These are phyloP conservation scores for Ramularia collo-cygni DNA, from an alignment of 2,329 filamentous ascomycete genomes.

Conservation along the genomic window DNA sequence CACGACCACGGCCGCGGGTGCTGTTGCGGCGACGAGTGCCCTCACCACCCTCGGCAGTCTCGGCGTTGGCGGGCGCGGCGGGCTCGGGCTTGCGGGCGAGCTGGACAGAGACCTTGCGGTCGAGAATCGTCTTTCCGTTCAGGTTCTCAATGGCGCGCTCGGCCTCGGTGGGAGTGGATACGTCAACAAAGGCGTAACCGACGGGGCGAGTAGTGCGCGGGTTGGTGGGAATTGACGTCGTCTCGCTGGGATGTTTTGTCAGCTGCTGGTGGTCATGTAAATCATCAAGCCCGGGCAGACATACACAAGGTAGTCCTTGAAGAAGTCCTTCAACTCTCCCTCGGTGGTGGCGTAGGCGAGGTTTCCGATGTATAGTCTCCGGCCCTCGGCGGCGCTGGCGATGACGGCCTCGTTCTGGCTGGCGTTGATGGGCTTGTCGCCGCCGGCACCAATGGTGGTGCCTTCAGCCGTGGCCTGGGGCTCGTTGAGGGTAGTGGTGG, in stretches of 20 bases:
- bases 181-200: constrained; percentile 97
- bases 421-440: constrained; percentile 61
- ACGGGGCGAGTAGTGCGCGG: constrained; percentile 97
- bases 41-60: constrained; percentile 61
- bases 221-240: constrained; percentile 98
- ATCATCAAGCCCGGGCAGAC: no score
- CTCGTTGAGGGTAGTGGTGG: constrained; percentile 58
- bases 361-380: constrained; percentile 99
- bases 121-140: constrained; percentile 93
- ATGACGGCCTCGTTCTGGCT: constrained; percentile 84
- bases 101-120: constrained; percentile 98
- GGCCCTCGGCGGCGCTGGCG: constrained; percentile 95
- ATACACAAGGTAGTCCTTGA: constrained; percentile 99
- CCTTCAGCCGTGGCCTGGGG: constrained; percentile 50
- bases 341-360: constrained; percentile 99
- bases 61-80: constrained; percentile 70
- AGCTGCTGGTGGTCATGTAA: constrained; percentile 10
- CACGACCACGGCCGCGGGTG: constrained; percentile 50
- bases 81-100: constrained; percentile 95
- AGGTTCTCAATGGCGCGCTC: constrained; percentile 93
- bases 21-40: constrained; percentile 53
- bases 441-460: constrained; percentile 42
- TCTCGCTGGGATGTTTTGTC: constrained; percentile 60
- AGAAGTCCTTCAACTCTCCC: constrained; percentile 99
- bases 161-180: constrained; percentile 88